phyloP scores from a whole-genome alignment of 2,329 filamentous ascomycete genomes.

The Cladosporium phlei region DNA sequence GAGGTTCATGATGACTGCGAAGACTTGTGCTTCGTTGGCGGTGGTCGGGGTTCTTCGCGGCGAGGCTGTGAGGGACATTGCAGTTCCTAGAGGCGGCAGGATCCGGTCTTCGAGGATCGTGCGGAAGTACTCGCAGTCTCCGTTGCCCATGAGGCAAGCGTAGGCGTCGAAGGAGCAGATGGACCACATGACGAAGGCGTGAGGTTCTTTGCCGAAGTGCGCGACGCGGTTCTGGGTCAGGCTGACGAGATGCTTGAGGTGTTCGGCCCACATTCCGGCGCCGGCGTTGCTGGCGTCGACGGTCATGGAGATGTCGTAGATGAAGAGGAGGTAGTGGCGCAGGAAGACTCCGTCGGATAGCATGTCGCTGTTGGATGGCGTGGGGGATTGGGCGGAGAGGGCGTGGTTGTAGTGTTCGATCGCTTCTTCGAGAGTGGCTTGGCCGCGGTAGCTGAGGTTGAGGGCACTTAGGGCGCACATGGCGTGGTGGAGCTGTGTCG shows the following conservation, averaged over 20 bases:
- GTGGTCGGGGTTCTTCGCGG: not conserved
- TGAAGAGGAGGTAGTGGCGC: constrained; percentile 53
- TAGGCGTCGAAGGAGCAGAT: constrained; percentile 53
- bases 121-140: constrained; percentile 48
- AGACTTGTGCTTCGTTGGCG: constrained; percentile 17
- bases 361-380: constrained; percentile 47
- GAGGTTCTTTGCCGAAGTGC: constrained; percentile 35
- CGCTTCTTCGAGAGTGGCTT: constrained; percentile 42
- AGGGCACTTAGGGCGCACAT: constrained; percentile 56
- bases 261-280: constrained; percentile 51
- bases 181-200: constrained; percentile 51
- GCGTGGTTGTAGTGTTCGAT: constrained; percentile 53
- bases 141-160: constrained; percentile 49
- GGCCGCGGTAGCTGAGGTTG: constrained; percentile 45
- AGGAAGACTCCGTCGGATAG: constrained; percentile 53
- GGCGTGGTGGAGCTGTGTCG: constrained; percentile 55
- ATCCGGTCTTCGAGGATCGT: constrained; percentile 45
- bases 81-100: constrained; percentile 36
- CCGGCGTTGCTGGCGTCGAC: constrained; percentile 31
- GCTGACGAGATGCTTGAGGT: constrained; percentile 46
- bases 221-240: constrained; percentile 24
- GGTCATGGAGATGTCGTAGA: constrained; percentile 48
- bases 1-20: constrained; percentile 40
- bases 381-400: constrained; percentile 35
- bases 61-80: not conserved